These are phyloP conservation scores for Leishmania amazonensis DNA, from an alignment of 208 protist species.

Conservation along the genomic window DNA sequence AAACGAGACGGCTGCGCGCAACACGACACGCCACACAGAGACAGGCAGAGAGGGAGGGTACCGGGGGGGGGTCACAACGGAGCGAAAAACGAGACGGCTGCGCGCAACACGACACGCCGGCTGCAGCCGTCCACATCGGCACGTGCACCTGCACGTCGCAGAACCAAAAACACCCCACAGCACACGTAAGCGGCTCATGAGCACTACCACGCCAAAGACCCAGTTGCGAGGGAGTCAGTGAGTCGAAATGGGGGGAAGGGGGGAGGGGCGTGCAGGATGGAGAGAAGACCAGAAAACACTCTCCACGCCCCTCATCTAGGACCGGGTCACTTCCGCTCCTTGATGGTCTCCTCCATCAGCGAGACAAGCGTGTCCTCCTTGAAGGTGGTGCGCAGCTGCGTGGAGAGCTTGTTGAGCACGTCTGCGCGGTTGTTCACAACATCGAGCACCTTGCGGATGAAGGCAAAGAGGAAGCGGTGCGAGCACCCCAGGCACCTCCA, in stretches of 20 bases:
- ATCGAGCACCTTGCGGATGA: constrained; percentile 50
- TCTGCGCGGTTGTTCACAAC: constrained; percentile 35
- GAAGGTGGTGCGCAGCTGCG: constrained; percentile 40
- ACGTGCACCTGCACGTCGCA: too few relatives aligned
- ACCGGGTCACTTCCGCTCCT: constrained; percentile 23
- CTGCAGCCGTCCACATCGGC: background rate
- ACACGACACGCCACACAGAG: background rate
- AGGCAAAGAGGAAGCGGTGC: constrained; percentile 46
- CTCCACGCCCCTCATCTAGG: background rate
- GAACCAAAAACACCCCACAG: background rate
- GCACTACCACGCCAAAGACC: background rate
- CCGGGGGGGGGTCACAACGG: too few relatives aligned
- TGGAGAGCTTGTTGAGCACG: constrained; percentile 51
- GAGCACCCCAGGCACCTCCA: constrained; percentile 61
- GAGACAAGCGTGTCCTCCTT: constrained; percentile 33
- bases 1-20: background rate
- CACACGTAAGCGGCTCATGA: background rate
- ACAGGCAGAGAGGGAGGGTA: background rate
- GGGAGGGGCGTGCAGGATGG: background rate
- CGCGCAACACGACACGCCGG: background rate
- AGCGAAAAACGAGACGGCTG: background rate
- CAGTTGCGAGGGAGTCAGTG: background rate
- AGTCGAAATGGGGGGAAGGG: background rate
- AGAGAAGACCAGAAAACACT: background rate
- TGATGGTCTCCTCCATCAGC: constrained; percentile 45